Evolutionary conservation across 1,284 basidiomycete species (phyloP).

Genomic region (Puccinia coronata): DNA sequence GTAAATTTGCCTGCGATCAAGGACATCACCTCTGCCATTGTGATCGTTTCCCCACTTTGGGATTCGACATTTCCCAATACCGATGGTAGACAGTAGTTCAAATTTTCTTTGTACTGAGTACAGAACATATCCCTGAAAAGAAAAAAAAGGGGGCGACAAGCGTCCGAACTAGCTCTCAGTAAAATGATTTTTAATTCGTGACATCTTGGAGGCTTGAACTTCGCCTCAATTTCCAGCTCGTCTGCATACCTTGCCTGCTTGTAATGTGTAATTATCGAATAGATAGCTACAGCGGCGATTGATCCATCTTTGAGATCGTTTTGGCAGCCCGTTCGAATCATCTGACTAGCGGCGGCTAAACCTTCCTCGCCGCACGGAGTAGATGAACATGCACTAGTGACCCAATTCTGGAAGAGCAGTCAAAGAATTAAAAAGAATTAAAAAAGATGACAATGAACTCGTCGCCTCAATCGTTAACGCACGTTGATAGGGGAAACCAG

Average conservation of each 20-base stretch:
- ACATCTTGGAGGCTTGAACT: not conserved
- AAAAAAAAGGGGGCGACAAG: not conserved
- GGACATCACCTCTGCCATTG: not conserved
- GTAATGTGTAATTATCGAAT: constrained; percentile 12
- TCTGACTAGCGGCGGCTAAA: not conserved
- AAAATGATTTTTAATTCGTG: not conserved
- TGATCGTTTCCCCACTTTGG: not conserved
- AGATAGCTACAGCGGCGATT: constrained; percentile 7
- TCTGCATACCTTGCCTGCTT: not conserved
- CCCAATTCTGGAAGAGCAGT: not conserved
- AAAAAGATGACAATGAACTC: not conserved
- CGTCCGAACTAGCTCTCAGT: not conserved
- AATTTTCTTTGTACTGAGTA: constrained; percentile 9
- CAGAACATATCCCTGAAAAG: constrained; percentile 14
- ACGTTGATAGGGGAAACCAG: constrained; percentile 12
- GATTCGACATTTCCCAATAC: constrained; percentile 15
- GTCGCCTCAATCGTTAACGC: not conserved
- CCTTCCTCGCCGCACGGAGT: not conserved
- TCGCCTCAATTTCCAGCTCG: not conserved
- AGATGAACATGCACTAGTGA: not conserved
- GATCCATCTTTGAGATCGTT: constrained; percentile 18
- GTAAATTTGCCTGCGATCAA: constrained; percentile 6
- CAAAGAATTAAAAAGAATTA: not conserved
- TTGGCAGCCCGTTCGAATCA: constrained; percentile 1
- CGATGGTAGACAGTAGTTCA: constrained; percentile 1